Evolutionary conservation across 306 rosid genomes (phyloP), one percentile per base, ranked within the genome.

Genomic region (Cajanus cajan): DNA sequence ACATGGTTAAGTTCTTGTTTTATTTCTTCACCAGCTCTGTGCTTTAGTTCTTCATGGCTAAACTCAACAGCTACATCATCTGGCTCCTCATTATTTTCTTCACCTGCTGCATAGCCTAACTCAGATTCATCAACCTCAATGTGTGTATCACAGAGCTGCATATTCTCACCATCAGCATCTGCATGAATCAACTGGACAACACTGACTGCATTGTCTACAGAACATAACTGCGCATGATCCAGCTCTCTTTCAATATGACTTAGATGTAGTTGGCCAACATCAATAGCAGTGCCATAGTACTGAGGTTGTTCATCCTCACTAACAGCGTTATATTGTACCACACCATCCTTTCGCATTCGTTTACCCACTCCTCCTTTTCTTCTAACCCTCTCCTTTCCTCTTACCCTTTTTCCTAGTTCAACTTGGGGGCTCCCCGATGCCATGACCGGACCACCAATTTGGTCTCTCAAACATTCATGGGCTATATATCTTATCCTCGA

Each of bases 381-480:
- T 89, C 99, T 88, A 36, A 96, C 94, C 85, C 94, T 96, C 88
- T 96, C 97, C 73, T 96, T 96, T 85, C 99, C 99, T 80, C 97
- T 85, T 4, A 80, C 73, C 82, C 94, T 86, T 87, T 96, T 96
- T n/a, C 98, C 98, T 55, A 80, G 81, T 74, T 96, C 97, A 54
- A 69, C 80, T 81, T 91, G 86, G 6, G 93, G 85, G 72, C 78
- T 71, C 39, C 82, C 80, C 15, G 98, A 75, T 62, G 79, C 85
- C 4, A 86, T 73, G 63, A 81, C 83, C 7, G 96, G 92, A 78
- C 99, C 97, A 7, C 96, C 97, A 47, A 96, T 75, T 83, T 96
- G 99, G 86, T 91, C 99, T 80, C 99, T 93, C 83, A 93, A 85
- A 81, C 99, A 96, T 82, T 91, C 96, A 83, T 93, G 97, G 0